Evolutionary conservation across 108 stramenopile genomes (phyloP).

Genomic region (Cyclotella sp.): DNA sequence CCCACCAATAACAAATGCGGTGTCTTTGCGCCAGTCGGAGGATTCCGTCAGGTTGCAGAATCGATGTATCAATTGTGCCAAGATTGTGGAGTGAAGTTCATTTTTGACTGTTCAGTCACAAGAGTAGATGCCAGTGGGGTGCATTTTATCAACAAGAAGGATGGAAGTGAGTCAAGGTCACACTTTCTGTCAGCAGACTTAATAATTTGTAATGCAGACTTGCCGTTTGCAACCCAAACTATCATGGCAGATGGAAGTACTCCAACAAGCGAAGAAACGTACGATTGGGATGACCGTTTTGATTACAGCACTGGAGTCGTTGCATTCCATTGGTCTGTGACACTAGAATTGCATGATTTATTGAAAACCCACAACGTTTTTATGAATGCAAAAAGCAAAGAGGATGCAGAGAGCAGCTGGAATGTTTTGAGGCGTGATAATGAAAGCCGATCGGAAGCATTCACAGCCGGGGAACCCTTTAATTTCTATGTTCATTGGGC

Average conservation of each 20-base stretch:
- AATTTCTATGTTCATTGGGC: conserved; percentile 94
- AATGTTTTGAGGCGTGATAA: conserved; percentile 50
- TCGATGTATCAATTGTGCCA: conserved; percentile 61
- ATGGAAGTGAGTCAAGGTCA: conserved; percentile 9
- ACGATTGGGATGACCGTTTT: conserved; percentile 81
- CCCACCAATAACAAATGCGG: conserved; percentile 73
- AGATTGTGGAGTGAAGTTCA: conserved; percentile 65
- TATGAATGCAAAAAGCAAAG: conserved; percentile 54
- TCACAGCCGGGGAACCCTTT: conserved; percentile 50
- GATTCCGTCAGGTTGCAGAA: conserved; percentile 75
- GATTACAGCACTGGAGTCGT: conserved; percentile 84
- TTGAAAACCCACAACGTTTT: conserved; percentile 93
- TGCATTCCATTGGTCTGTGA: conserved; percentile 91
- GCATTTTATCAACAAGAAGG: conserved; percentile 23
- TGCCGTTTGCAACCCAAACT: conserved; percentile 81
- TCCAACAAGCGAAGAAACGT: conserved; percentile 34
- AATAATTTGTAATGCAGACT: conserved; percentile 89
- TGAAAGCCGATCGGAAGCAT: background rate
- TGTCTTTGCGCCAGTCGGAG: conserved; percentile 88
- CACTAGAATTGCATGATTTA: conserved; percentile 45
- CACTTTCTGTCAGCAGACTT: conserved; percentile 76
- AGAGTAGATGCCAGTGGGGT: conserved; percentile 65
- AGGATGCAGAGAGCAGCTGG: conserved; percentile 74
- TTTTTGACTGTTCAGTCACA: conserved; percentile 64
- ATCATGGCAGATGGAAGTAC: conserved; percentile 44